Percentiles rank a stretch among this genome's conserved stretches.
phyloP scores from a whole-genome alignment of 305 asterid species.

The Fraxinus ornus region DNA sequence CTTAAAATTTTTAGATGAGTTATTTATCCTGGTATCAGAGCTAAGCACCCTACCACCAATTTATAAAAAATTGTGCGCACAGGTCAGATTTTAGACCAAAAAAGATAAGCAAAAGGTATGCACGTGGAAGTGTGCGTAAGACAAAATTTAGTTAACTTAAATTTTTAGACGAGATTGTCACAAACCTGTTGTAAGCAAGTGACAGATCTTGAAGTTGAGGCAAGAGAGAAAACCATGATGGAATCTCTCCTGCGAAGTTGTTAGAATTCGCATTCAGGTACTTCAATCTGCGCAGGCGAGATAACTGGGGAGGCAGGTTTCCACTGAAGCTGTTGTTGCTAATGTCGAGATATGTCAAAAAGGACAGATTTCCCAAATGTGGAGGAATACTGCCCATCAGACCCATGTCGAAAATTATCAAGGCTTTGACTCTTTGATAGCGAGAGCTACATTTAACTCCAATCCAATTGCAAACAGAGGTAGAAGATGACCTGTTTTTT shows the following conservation, averaged over 20 bases:
- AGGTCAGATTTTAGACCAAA: not conserved
- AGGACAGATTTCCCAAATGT: constrained; percentile 39
- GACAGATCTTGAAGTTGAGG: constrained; percentile 21
- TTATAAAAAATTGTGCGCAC: not conserved
- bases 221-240: constrained; percentile 25
- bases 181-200: constrained; percentile 27
- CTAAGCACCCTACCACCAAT: not conserved
- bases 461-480: constrained; percentile 30
- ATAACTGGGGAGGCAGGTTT: constrained; percentile 27
- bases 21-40: not conserved
- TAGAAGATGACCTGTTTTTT: constrained; percentile 25
- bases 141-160: not conserved
- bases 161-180: not conserved
- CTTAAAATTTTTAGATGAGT: not conserved
- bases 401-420: constrained; percentile 30
- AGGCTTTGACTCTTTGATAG: constrained; percentile 29
- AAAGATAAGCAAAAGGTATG: not conserved
- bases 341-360: constrained; percentile 32
- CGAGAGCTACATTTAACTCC: constrained; percentile 29
- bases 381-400: constrained; percentile 35
- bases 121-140: not conserved
- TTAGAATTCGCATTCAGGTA: constrained; percentile 24
- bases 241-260: constrained; percentile 25
- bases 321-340: constrained; percentile 33
- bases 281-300: constrained; percentile 25